These are phyloP conservation scores for Chaetomium fimeti DNA, from an alignment of 495 filamentous ascomycete species.

Conservation along the genomic window DNA sequence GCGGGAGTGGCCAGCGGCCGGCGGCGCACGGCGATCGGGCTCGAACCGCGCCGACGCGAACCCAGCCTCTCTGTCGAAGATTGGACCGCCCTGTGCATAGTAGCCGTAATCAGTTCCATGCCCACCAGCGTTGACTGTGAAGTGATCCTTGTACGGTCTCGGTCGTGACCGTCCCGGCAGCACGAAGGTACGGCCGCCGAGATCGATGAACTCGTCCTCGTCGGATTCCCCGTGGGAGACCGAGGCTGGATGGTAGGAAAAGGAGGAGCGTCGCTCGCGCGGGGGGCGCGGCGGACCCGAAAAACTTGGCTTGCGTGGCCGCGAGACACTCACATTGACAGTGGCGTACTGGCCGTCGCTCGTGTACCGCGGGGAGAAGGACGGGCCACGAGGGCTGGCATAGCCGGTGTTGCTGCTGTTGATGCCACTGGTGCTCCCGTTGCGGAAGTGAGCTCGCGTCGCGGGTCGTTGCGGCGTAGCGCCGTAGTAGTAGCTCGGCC, in stretches of 20 bases:
- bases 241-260: conserved; percentile 55
- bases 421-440: conserved; percentile 36
- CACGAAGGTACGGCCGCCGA: conserved; percentile 49
- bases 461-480: conserved; percentile 48
- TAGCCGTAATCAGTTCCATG: conserved; percentile 57
- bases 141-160: conserved; percentile 40
- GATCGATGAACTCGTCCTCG: conserved; percentile 59
- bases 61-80: conserved; percentile 42
- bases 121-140: conserved; percentile 47
- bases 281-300: conserved; percentile 42
- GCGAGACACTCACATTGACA: conserved; percentile 54
- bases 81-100: conserved; percentile 51
- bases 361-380: conserved; percentile 51
- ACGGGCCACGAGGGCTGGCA: conserved; percentile 40
- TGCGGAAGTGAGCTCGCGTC: conserved; percentile 49
- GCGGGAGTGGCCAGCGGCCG: conserved; percentile 35
- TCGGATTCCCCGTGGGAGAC: conserved; percentile 56
- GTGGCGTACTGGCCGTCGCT: conserved; percentile 58
- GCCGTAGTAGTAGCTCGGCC: conserved; percentile 45
- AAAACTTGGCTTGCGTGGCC: conserved; percentile 50
- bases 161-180: conserved; percentile 47
- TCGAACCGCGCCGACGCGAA: conserved; percentile 47
- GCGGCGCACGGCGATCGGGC: conserved; percentile 39
- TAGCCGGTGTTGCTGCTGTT: conserved; percentile 24
- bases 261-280: conserved; percentile 52